Evolutionary conservation across 2,329 filamentous ascomycete species (phyloP), one percentile per base, ranked within the genome.

Genomic region (Tolypocladium amazonense): DNA sequence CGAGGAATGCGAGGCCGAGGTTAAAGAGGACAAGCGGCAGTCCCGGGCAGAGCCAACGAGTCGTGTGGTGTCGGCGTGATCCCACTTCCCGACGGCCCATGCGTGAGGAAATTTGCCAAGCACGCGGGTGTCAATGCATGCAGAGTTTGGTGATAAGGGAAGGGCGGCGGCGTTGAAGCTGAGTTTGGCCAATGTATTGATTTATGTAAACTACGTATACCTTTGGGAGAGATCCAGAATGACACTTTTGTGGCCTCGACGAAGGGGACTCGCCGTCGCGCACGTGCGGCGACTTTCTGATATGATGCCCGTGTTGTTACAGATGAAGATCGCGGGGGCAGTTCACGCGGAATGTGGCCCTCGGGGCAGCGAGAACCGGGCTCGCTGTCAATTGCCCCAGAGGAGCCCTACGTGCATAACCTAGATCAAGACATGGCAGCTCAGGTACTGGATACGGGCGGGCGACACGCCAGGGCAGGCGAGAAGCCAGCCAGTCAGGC

Each of bases 401-500:
- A 30, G 25, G 47, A 20, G 47, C 47, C 47, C 25, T 50, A 30
- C 25, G 27, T 50, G 25, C 25, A 30, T 50, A 30, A 14, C n/a
- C 47, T 37, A 37, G 35, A 11, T 37, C 33, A 9, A 37, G 35
- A 11, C 35, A 37, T 35, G 7, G 35, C 12, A 37, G 35, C 11
- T 1, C 39, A 20, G 18, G 15, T 20, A 41, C 38, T 8, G 39
- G 3, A 45, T 20, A 33, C 47, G 45, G 45, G 25, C 45, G 30
- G 25, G 14, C 27, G 33, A 52, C 4, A 18, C 30, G 25, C 47
- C 39, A 43, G 11, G 35, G 11, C 25, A 50, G 20, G 25, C 25
- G 25, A 30, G 47, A 30, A 5, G 14, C 8, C 25, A 33, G 52
- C 54, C 15, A 27, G 27, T 61, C 56, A 58, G 57, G 62, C 68